Conservation (phyloP, 1,284 basidiomycete genomes). For the Neotropicomus parvogracilis region DNA sequence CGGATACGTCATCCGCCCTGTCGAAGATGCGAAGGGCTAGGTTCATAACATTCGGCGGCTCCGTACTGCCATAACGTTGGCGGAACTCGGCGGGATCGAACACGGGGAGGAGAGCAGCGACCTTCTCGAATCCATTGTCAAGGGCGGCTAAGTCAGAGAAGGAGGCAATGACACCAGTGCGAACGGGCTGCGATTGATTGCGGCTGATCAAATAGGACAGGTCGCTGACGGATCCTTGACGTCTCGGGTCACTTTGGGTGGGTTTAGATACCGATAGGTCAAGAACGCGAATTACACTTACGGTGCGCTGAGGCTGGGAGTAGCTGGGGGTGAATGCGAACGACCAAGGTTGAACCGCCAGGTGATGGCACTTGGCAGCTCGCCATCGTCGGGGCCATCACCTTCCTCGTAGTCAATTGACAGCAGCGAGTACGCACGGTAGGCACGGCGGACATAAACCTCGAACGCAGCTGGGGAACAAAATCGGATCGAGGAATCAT, state of each 20-base stretch:
- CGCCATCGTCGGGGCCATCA: constrained; percentile 74
- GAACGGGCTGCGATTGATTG: constrained; percentile 81
- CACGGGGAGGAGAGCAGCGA: constrained; percentile 62
- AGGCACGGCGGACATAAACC: constrained; percentile 94
- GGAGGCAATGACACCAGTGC: constrained; percentile 86
- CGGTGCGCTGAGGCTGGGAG: constrained; percentile 70
- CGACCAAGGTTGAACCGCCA: constrained; percentile 94
- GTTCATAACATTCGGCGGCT: constrained; percentile 91
- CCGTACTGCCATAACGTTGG: constrained; percentile 69
- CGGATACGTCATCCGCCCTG: constrained; percentile 71
- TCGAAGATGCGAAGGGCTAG: constrained; percentile 85
- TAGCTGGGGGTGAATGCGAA: constrained; percentile 79
- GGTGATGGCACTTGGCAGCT: constrained; percentile 74
- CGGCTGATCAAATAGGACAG: constrained; percentile 85
- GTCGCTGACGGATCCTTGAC: constrained; percentile 90
- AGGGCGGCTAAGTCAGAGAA: constrained; percentile 78
- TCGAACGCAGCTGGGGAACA: constrained; percentile 77
- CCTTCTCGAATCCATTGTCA: constrained; percentile 69
- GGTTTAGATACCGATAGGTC: constrained; percentile 19
- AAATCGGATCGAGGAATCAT: constrained; percentile 8
- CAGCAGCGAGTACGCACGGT: constrained; percentile 90
- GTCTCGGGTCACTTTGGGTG: constrained; percentile 38
- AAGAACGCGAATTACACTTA: constrained; percentile 35
- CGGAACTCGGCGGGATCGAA: constrained; percentile 72
- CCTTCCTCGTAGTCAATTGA: constrained; percentile 94